Evolutionary conservation across 176 grass and related monocot genomes (phyloP).

Genomic region (Typha latifolia): DNA sequence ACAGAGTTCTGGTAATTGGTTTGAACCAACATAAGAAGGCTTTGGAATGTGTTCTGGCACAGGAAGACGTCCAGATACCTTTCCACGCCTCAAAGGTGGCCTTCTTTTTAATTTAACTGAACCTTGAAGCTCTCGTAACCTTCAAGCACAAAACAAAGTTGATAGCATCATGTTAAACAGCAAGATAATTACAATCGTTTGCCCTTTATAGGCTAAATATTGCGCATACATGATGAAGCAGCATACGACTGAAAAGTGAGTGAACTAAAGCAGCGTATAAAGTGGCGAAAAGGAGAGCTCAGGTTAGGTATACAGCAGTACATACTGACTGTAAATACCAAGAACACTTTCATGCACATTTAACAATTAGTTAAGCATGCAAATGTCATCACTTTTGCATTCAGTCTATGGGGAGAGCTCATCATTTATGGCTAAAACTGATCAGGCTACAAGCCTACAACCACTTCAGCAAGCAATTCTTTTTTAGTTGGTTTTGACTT

Average conservation of each 20-base stretch:
- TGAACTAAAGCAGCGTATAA: not conserved
- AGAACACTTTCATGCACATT: not conserved
- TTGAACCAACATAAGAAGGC: constrained; percentile 68
- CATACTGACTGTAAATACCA: no score
- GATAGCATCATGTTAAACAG: not conserved
- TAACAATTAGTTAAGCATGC: no score
- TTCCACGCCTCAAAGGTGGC: constrained; percentile 58
- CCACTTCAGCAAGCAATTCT: no score
- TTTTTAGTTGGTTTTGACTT: no score
- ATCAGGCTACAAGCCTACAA: no score
- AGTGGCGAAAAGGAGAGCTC: no score
- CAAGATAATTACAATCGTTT: not conserved
- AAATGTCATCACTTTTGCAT: no score
- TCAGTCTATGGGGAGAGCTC: no score
- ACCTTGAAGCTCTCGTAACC: constrained; percentile 31
- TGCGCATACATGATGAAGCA: not conserved
- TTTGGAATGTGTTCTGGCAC: constrained; percentile 66
- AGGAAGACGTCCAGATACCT: constrained; percentile 43
- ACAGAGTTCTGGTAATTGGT: constrained; percentile 44
- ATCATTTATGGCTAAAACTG: no score
- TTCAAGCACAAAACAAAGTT: constrained; percentile 11
- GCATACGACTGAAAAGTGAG: not conserved
- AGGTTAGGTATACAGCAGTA: no score
- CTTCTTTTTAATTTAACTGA: constrained; percentile 52
- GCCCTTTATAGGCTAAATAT: not conserved